Evolutionary conservation across 192 early-diverging fungal genomes (phyloP).

Genomic region (Spizellomyces sp.): DNA sequence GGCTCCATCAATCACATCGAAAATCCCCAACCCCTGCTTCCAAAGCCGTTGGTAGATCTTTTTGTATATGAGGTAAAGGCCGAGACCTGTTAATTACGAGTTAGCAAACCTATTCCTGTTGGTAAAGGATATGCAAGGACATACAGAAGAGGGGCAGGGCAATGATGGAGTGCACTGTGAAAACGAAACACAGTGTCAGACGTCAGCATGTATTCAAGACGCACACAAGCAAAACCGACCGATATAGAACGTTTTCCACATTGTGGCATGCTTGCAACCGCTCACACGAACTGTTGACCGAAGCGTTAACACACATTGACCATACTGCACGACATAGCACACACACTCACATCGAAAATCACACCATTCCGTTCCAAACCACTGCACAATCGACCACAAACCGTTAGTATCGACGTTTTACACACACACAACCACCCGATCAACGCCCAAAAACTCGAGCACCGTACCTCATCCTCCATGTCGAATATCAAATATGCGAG

Average conservation of each 20-base stretch:
- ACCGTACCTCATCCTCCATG: too few species aligned
- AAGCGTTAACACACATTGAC: background rate
- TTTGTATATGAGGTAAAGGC: background rate
- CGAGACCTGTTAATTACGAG: background rate
- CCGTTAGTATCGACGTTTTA: too few species aligned
- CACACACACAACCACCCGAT: too few species aligned
- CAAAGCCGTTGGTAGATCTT: slow-evolving; percentile 1
- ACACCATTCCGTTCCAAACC: background rate
- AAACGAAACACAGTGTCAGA: background rate
- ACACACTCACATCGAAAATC: background rate
- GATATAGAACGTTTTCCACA: background rate
- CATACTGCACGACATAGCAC: background rate
- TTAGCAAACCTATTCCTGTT: background rate
- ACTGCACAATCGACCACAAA: background rate
- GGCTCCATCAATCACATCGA: slow-evolving; percentile 14
- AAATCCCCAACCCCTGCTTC: background rate
- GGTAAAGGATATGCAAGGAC: background rate
- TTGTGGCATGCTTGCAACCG: background rate
- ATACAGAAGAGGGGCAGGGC: too few species aligned
- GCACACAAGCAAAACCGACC: background rate
- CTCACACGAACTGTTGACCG: background rate
- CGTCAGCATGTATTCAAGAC: background rate
- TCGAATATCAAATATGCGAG: too few species aligned
- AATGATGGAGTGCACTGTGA: background rate
- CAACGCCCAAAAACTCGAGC: too few species aligned